Percentiles rank a stretch among this genome's conserved stretches.
These are phyloP conservation scores for Fusarium sp. DNA, from an alignment of 2,329 filamentous ascomycete species.

Conservation along the genomic window DNA sequence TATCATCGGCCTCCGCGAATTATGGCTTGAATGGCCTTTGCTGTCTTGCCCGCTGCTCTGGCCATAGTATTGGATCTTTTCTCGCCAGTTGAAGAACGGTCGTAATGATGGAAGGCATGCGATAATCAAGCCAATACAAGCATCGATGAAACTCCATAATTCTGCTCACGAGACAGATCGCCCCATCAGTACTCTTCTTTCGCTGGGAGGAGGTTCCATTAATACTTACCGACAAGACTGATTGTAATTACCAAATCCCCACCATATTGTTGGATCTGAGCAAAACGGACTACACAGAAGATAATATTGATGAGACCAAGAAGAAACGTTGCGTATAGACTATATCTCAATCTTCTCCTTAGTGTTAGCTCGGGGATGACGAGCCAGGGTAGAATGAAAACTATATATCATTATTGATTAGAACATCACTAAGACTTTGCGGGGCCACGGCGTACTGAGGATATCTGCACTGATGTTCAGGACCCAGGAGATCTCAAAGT, in stretches of 20 bases:
- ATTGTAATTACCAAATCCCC: not conserved
- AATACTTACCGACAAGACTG: not conserved
- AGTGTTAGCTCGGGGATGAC: constrained; percentile 12
- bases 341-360: not conserved
- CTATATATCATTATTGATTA: not conserved
- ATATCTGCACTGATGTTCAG: constrained; percentile 15
- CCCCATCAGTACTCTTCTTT: not conserved
- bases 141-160: constrained; percentile 15
- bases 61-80: not conserved
- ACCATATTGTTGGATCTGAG: not conserved
- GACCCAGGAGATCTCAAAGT: constrained; percentile 8
- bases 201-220: accelerated
- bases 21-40: not conserved
- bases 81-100: constrained; percentile 5
- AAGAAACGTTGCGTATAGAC: constrained; percentile 17
- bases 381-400: constrained; percentile 25
- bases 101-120: constrained; percentile 14
- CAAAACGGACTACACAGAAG: constrained; percentile 7
- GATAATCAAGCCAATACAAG: constrained; percentile 4
- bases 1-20: not conserved
- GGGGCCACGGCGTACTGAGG: not conserved
- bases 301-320: constrained; percentile 17
- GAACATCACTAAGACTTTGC: accelerated
- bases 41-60: not conserved
- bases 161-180: not conserved